Base-by-base conservation (phyloP, 129 eudicot genomes). In the Oenanthe sinensis region DNA sequence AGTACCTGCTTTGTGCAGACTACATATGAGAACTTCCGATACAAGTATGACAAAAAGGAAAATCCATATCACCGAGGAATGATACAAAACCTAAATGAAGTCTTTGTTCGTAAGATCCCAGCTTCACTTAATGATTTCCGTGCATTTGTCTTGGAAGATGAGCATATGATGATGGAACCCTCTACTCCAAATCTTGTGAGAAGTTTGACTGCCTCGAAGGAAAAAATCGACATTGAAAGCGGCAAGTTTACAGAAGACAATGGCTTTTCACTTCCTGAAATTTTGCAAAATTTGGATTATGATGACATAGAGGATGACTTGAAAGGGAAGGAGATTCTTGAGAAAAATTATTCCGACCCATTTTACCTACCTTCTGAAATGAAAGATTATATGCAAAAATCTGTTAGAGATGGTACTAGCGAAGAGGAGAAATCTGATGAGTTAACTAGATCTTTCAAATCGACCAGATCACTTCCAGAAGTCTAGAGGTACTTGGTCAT, bases 21-120 rank as follows among this genome's bases (percentile, higher is more conserved):
- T 47, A 96, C 97, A 37, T 96, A 96, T 79, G 97, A 96, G 84
- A 96, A 96, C 84, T 96, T 96, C 80, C 83, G 97, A 70, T 89
- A 86, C 54, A 85, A 90, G 74, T 92, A 96, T 83, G 91, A 87
- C 83, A 90, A 87, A 76, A 91, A 83, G 84, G 97, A 87, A 75
- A 96, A 96, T 81, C 97, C 93, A 67, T 90, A 92, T 83, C 89
- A 92, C 85, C 90, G 71, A 33, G 97, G 99, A 79, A 44, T 85
- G 48, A 75, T 83, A 52, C 50, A 73, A 33, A 96, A 96, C 83
- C 77, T 96, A 71, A 71, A 37, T 79, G 97, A 96, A 85, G 87
- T 92, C 36, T 92, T 96, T 70, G 77, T 90, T 78, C 86, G 96
- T 16, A 90, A 73, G 81, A 90, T 90, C 80, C 97, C 93, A 22